These are phyloP conservation scores for Pseudogymnoascus sp. DNA, from an alignment of 2,329 filamentous ascomycete genomes.

Conservation along the genomic window DNA sequence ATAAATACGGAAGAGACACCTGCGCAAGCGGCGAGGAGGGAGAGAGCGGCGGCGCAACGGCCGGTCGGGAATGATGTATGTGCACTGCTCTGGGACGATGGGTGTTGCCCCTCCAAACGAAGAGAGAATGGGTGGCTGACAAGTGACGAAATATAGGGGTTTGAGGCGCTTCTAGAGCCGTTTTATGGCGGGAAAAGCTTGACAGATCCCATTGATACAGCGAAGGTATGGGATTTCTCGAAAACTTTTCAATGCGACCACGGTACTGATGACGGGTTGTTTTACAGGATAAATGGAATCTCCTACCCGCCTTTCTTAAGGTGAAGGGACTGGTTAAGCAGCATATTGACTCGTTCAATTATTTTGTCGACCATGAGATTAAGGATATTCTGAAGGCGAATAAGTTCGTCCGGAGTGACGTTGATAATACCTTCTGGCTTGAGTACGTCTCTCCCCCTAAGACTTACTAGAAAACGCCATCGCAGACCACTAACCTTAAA, in stretches of 20 bases:
- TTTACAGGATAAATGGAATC: conserved; percentile 86
- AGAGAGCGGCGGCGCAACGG: not conserved
- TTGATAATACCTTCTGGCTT: conserved; percentile 86
- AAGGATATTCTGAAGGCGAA: conserved; percentile 96
- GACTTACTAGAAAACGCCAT: not conserved
- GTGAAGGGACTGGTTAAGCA: conserved; percentile 95
- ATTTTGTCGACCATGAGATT: conserved; percentile 92
- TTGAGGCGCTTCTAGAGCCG: conserved; percentile 57
- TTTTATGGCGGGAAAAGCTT: conserved; percentile 62
- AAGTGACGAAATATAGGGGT: conserved; percentile 30
- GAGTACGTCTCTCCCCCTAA: conserved; percentile 39
- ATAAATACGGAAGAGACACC: not conserved
- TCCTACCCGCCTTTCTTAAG: conserved; percentile 94
- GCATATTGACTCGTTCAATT: conserved; percentile 86
- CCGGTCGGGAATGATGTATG: not conserved
- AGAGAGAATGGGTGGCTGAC: not conserved
- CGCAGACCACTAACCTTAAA: conserved; percentile 7
- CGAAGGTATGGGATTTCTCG: conserved; percentile 28
- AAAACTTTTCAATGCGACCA: conserved; percentile 10
- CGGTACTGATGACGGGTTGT: conserved; percentile 26
- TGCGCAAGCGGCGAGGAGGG: not conserved
- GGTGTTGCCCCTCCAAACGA: not conserved
- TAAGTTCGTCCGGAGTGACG: conserved; percentile 79
- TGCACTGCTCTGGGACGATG: not conserved
- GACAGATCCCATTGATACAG: conserved; percentile 61